Percentiles rank a stretch among this genome's conserved stretches.
Evolutionary conservation across 352 stramenopile genomes (phyloP).

Genomic region (Pythium scleroteichum): DNA sequence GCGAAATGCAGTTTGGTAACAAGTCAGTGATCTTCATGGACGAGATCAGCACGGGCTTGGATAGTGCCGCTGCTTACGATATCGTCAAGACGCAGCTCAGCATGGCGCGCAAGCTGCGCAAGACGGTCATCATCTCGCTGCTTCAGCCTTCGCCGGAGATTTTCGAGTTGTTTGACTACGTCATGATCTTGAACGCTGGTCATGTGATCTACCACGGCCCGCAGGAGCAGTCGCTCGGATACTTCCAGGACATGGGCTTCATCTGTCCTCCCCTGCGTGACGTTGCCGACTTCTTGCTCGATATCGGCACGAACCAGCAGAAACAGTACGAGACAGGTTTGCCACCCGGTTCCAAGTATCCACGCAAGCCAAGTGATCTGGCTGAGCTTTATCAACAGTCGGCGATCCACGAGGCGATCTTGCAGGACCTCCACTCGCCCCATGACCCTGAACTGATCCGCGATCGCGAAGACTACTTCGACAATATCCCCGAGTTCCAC

Average conservation of each 20-base stretch:
- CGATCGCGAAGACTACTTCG: slow-evolving; percentile 36
- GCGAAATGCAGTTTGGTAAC: slow-evolving; percentile 70
- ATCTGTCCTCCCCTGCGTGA: slow-evolving; percentile 28
- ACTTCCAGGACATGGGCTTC: slow-evolving; percentile 33
- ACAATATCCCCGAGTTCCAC: slow-evolving; percentile 8
- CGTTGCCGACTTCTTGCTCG: slow-evolving; percentile 28
- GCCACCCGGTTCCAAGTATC: not conserved
- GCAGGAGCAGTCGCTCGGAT: slow-evolving; percentile 26
- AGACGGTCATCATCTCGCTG: slow-evolving; percentile 46
- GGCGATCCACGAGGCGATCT: slow-evolving; percentile 14
- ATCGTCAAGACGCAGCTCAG: slow-evolving; percentile 62
- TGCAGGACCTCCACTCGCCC: slow-evolving; percentile 80
- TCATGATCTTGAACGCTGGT: slow-evolving; percentile 41
- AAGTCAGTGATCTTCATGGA: slow-evolving; percentile 80
- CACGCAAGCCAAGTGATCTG: slow-evolving; percentile 21
- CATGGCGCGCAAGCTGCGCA: slow-evolving; percentile 29
- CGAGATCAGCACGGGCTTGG: slow-evolving; percentile 91
- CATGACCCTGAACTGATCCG: slow-evolving; percentile 90
- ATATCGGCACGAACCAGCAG: slow-evolving; percentile 22
- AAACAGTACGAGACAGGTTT: slow-evolving; percentile 8
- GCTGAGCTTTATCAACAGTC: slow-evolving; percentile 25
- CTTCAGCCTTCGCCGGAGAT: slow-evolving; percentile 25
- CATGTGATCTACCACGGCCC: slow-evolving; percentile 45
- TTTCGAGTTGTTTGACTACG: slow-evolving; percentile 35
- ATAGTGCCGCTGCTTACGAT: slow-evolving; percentile 88